Conservation (phyloP, 441 rosid species). For the Populus hybrid region DNA sequence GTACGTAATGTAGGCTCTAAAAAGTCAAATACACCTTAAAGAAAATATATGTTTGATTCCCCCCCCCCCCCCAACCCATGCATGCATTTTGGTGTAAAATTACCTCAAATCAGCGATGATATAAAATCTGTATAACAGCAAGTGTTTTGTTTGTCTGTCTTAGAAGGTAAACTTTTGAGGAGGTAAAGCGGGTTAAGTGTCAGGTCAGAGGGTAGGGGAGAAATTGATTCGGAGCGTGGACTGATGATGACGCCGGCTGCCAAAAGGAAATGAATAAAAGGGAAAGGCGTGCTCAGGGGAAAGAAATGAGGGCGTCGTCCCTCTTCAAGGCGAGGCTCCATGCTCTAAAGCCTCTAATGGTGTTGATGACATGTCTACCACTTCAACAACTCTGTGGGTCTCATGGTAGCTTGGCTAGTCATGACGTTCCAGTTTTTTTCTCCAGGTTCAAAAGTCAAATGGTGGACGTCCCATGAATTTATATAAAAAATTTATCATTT, state of each 20-base stretch:
- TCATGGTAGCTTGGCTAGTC: conserved; percentile 14
- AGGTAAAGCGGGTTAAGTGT: neutral
- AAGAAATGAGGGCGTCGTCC: conserved; percentile 17
- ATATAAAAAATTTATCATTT: no score
- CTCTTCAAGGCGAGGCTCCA: conserved; percentile 2
- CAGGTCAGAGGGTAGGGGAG: conserved; percentile 27
- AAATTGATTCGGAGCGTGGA: conserved; percentile 52
- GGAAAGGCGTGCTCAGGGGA: conserved; percentile 39
- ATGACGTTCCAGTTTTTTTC: neutral
- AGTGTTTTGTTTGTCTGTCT: no score
- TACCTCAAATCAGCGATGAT: no score
- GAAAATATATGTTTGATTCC: no score
- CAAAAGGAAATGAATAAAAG: conserved; percentile 12
- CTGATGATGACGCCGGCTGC: conserved; percentile 36
- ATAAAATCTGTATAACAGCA: no score
- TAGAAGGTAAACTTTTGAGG: conserved; percentile 9
- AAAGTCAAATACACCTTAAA: no score
- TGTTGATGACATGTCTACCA: conserved; percentile 45
- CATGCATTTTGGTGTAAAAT: no score
- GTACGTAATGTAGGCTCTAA: no score
- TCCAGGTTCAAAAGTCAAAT: no score
- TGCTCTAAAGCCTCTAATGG: conserved; percentile 21
- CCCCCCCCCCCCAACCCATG: no score
- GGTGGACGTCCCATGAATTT: no score
- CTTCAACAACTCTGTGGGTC: conserved; percentile 46